phyloP scores from a whole-genome alignment of 2,329 filamentous ascomycete genomes.

The Tolypocladium paradoxum region DNA sequence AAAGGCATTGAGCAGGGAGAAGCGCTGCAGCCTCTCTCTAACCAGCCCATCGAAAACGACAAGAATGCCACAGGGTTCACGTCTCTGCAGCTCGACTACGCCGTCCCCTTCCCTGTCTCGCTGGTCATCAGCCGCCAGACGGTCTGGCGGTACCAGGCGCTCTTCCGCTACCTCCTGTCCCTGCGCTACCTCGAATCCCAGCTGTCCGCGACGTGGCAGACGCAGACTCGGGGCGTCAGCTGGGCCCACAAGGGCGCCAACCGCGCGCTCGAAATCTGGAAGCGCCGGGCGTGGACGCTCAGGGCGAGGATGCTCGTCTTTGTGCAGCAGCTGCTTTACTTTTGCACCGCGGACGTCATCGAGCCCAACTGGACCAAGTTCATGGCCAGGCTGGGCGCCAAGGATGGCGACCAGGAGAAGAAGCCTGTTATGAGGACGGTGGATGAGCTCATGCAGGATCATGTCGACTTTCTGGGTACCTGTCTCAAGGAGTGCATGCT shows the following conservation, averaged over 20 bases:
- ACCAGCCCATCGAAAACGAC: slow-evolving; percentile 62
- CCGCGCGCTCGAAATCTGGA: slow-evolving; percentile 76
- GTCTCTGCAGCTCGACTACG: slow-evolving; percentile 86
- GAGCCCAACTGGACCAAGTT: slow-evolving; percentile 95
- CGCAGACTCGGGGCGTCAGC: slow-evolving; percentile 67
- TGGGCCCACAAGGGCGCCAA: slow-evolving; percentile 77
- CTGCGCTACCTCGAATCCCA: slow-evolving; percentile 82
- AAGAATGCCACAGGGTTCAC: slow-evolving; percentile 86
- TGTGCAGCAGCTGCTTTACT: slow-evolving; percentile 92
- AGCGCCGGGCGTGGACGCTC: slow-evolving; percentile 82
- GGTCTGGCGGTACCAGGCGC: slow-evolving; percentile 88
- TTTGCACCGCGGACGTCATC: slow-evolving; percentile 93
- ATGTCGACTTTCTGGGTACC: slow-evolving; percentile 95
- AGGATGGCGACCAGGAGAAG: slow-evolving; percentile 29
- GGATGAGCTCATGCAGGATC: slow-evolving; percentile 96
- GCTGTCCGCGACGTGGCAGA: slow-evolving; percentile 79
- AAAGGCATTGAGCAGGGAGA: slow-evolving; percentile 90
- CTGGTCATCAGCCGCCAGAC: slow-evolving; percentile 94
- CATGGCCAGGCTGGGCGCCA: slow-evolving; percentile 71
- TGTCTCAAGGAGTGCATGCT: slow-evolving; percentile 99
- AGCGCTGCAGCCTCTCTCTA: slow-evolving; percentile 60
- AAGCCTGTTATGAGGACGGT: slow-evolving; percentile 56
- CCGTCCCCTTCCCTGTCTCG: slow-evolving; percentile 88
- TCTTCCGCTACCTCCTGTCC: slow-evolving; percentile 89
- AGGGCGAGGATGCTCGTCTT: slow-evolving; percentile 93